A percentile compares a stretch with the other conserved stretches of the same genome.
Evolutionary conservation across 305 asterid genomes (phyloP).

Genomic region (Solanum aculeatissimum): DNA sequence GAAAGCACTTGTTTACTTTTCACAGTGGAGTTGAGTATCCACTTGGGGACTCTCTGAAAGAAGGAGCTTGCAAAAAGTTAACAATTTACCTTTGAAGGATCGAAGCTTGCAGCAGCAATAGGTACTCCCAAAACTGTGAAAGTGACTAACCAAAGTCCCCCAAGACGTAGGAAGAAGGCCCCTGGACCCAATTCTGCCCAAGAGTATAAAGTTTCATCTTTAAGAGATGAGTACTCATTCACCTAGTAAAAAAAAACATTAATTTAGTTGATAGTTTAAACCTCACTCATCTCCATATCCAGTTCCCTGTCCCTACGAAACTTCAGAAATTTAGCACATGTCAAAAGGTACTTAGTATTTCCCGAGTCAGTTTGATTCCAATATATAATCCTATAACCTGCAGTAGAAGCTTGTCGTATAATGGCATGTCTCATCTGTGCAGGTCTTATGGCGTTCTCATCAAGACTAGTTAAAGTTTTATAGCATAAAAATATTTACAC

Average conservation of each 20-base stretch:
- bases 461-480: neutral
- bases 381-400: neutral
- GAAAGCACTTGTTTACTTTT: neutral
- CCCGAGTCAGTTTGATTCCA: neutral
- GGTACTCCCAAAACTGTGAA: conserved; percentile 82
- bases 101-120: conserved; percentile 86
- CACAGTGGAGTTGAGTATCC: neutral
- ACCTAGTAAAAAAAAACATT: conserved; percentile 26
- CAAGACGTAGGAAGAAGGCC: conserved; percentile 66
- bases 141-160: conserved; percentile 74
- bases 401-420: neutral
- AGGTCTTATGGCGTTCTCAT: neutral
- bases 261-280: neutral
- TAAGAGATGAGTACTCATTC: conserved; percentile 81
- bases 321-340: neutral
- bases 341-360: neutral
- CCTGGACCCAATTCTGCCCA: conserved; percentile 75
- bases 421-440: neutral
- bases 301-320: neutral
- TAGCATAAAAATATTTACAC: neutral
- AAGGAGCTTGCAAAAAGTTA: neutral
- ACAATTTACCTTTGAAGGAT: conserved; percentile 51
- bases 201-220: conserved; percentile 36
- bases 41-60: neutral
- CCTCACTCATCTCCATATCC: neutral